Evolutionary conservation across 768 basidiomycete genomes (phyloP), one percentile per base, ranked within the genome.

Genomic region (Sarcodon sp.): DNA sequence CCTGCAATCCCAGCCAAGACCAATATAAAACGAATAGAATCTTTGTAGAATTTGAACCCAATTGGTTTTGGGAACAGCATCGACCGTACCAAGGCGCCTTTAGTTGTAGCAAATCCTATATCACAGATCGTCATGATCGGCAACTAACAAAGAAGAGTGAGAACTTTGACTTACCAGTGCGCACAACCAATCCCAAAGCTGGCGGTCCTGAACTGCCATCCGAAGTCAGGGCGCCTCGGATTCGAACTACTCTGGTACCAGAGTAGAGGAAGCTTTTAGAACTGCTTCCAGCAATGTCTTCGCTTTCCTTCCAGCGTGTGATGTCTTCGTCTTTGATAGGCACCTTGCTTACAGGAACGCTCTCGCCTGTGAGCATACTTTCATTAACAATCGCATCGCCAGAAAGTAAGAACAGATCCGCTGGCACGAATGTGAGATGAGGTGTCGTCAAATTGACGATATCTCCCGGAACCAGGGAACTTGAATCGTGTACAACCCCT

Each of bases 1-100:
- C 79, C 79, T 10, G 96, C 96, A 45, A 99, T 81, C n/a, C 87
- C 78, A 16, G 89, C 83, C 11, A 99, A 75, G 5, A 99, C 91
- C 16, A 77, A 74, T 47, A 98, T 96, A 64, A 99, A 99, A 52
- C 83, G 70, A 32, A 87, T 79, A 1, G 88, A 89, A 64, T 92
- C 89, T 33, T 83, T 81, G 66, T 98, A 98, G 66, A 99, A 98
- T 63, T 96, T 96, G 78, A 99, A 99, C 0, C 92, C 94, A 52
- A 96, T 92, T 0, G 94, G 93, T 59, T 96, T 97, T 0, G 96
- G 96, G 68, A 93, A 99, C 12, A 99, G 71, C 94, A 99, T 99
- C 0, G 94, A 97, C 18, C 96, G 76, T 18, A 98, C 79, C 18
- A 99, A 69, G 0, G 94, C 87, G 13, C 96, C 96, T 65, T 98